Percentiles rank a stretch among this genome's conserved stretches.
Evolutionary conservation across 108 stramenopile genomes (phyloP).

Genomic region (Cyclotella sp.): DNA sequence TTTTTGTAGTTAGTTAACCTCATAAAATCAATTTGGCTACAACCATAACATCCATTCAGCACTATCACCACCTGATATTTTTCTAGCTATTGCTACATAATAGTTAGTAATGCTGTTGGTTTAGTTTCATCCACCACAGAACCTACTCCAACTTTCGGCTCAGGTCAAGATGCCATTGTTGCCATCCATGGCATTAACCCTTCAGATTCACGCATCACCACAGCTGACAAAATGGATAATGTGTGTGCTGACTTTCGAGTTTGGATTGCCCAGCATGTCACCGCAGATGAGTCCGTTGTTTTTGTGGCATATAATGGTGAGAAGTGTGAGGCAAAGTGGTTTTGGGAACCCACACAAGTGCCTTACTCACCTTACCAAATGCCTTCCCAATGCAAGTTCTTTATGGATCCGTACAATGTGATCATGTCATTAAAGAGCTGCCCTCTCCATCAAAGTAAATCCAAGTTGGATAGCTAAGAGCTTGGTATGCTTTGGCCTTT

Average conservation of each 20-base stretch:
- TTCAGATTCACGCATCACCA: neutral
- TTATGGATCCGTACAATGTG: slow-evolving; percentile 12
- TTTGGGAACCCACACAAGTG: neutral
- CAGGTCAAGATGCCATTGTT: too few species aligned
- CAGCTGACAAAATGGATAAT: neutral
- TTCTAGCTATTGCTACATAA: too few species aligned
- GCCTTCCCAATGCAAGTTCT: neutral
- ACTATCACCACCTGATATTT: too few species aligned
- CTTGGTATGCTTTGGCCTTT: slow-evolving; percentile 14
- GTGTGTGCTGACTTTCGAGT: neutral
- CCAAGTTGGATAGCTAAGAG: slow-evolving; percentile 15
- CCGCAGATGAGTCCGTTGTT: neutral
- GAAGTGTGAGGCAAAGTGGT: slow-evolving; percentile 14
- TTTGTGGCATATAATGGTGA: neutral
- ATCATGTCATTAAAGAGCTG: neutral
- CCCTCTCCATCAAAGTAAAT: neutral
- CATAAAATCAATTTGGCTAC: too few species aligned
- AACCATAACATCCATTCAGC: too few species aligned
- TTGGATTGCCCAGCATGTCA: neutral
- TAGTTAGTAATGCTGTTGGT: too few species aligned
- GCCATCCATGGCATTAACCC: too few species aligned
- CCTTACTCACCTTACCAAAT: neutral
- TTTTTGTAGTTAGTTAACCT: too few species aligned
- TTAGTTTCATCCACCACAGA: too few species aligned
- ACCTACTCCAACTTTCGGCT: too few species aligned